phyloP scores from a whole-genome alignment of 495 filamentous ascomycete genomes.

The Paragyromitra xinjiangensis region DNA sequence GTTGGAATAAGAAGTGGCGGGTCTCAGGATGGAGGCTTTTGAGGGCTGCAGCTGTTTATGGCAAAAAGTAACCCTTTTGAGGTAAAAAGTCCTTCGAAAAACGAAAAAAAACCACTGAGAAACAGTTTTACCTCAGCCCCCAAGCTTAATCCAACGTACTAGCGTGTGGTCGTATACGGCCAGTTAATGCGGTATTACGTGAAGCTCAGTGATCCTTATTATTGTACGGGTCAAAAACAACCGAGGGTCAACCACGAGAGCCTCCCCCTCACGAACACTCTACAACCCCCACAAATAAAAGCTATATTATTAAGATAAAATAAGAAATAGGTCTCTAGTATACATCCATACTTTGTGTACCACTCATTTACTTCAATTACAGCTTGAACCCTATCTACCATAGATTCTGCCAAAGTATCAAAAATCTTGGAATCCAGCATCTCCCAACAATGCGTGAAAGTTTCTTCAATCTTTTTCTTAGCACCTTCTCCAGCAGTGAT shows the following conservation, averaged over 20 bases:
- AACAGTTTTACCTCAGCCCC: background rate
- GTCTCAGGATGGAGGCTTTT: no score
- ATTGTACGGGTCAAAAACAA: background rate
- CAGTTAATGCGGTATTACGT: no score
- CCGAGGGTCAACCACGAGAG: background rate
- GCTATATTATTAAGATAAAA: background rate
- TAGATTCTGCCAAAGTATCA: background rate
- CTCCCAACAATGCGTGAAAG: background rate
- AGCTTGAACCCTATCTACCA: background rate
- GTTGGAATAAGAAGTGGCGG: background rate
- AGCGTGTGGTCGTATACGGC: no score
- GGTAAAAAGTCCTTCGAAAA: background rate
- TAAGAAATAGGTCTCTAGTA: background rate
- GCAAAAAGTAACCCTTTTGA: no score
- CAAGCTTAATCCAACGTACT: no score
- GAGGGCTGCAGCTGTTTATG: no score
- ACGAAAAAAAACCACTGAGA: background rate
- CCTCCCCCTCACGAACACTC: background rate
- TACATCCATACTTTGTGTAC: background rate
- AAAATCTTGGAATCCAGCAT: background rate
- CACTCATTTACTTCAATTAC: background rate
- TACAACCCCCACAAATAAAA: background rate
- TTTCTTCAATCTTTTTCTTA: slow-evolving; percentile 13
- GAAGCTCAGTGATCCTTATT: background rate
- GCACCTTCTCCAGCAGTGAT: no score